Conservation (phyloP, 2,329 filamentous ascomycete species). For the Drechmeria coniospora region DNA sequence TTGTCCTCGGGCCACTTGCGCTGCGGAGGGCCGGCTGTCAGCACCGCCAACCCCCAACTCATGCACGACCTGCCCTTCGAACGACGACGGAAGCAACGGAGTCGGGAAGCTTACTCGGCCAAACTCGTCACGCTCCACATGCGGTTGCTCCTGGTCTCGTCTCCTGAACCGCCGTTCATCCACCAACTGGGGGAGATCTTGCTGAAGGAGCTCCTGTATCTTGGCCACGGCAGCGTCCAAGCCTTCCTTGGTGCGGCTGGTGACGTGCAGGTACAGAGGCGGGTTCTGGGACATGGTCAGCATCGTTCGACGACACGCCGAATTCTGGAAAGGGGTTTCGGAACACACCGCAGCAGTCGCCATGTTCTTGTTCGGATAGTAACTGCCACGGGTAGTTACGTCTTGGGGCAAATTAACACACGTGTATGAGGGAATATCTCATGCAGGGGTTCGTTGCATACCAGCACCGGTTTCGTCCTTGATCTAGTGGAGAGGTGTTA, state of each 20-base stretch:
- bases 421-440: constrained; percentile 18
- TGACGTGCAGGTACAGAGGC: constrained; percentile 87
- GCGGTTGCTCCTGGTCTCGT: constrained; percentile 55
- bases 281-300: constrained; percentile 48
- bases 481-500: constrained; percentile 85
- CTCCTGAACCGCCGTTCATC: constrained; percentile 87
- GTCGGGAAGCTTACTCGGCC: constrained; percentile 62
- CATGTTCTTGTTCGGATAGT: constrained; percentile 96
- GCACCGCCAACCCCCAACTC: constrained; percentile 1
- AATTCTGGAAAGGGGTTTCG: neutral
- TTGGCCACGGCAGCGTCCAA: constrained; percentile 75
- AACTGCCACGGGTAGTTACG: constrained; percentile 94
- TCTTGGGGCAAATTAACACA: constrained; percentile 53
- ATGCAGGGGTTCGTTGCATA: constrained; percentile 46
- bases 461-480: constrained; percentile 99
- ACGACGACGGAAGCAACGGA: no score
- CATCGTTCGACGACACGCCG: neutral
- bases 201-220: constrained; percentile 90
- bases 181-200: constrained; percentile 87
- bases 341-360: constrained; percentile 72
- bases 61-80: no score
- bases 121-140: constrained; percentile 75
- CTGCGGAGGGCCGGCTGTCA: constrained; percentile 26
- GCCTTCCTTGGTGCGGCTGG: constrained; percentile 81
- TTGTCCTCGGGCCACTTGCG: constrained; percentile 98